Evolutionary conservation across 2,329 filamentous ascomycete genomes (phyloP), one percentile per base, ranked within the genome.

Genomic region (Colletotrichum theobromicola): DNA sequence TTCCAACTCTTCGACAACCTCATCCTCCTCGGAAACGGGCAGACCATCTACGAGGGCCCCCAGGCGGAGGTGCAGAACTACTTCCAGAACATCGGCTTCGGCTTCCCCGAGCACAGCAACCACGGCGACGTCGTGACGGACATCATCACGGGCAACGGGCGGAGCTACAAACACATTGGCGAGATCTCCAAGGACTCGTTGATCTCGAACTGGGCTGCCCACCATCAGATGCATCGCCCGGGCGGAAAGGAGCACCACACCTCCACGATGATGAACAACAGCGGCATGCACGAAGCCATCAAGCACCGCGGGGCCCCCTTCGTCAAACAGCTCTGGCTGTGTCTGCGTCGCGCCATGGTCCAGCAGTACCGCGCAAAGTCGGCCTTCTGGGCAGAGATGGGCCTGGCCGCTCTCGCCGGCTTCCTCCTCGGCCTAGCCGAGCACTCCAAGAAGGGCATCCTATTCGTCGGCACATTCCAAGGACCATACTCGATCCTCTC

Each of bases 91-190:
- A 80, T 89, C 15, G 90, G 90, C 4, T 92, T 88, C 79, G 77
- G 80, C 0, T 90, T 92, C 72, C 87, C 87, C 1, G 74, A 80
- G 18, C 83, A 88, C 71, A 84, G 84, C 58, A 92, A 92, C 76
- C 86, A 86, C 7, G 90, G 88, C 10, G 91, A 92, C 75, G 84
- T 89, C 2, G 85, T 92, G 28, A 90, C 90, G n/a, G 90, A 92
- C 67, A 91, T 92, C 76, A 88, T 92, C 77, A 90, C 89, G 0
- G 90, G 90, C 4, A 89, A 91, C 75, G 89, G 90, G 1, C 82
- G 85, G 16, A 79, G 83, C 15, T 91, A 91, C 80, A 89, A 89
- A 76, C 77, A 74, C 5, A 79, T 78, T 0, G 87, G 87, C 6
- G 86, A 89, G 50, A 84, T 88, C 32, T 86, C 85, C 37, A 87